Conservation (phyloP, 352 stramenopile species). For the Globisporangium emineosum region DNA sequence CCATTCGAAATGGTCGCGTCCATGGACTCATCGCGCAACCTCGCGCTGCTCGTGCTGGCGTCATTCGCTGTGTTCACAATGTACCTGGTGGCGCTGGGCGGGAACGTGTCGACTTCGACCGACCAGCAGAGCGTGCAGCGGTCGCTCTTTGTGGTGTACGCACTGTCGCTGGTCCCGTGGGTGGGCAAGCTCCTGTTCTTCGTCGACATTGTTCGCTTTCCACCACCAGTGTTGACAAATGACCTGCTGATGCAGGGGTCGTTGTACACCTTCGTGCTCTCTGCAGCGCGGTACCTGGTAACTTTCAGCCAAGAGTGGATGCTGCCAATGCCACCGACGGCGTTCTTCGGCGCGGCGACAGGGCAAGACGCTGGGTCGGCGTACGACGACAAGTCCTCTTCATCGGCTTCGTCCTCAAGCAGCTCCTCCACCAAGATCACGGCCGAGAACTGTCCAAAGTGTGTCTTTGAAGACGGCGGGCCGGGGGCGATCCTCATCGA, state of each 20-base stretch:
- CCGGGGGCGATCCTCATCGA: constrained; percentile 70
- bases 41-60: constrained; percentile 49
- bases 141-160: constrained; percentile 56
- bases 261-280: constrained; percentile 37
- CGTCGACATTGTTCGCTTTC: constrained; percentile 35
- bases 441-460: constrained; percentile 78
- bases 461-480: constrained; percentile 77
- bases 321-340: constrained; percentile 61
- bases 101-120: constrained; percentile 26
- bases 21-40: constrained; percentile 31
- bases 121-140: constrained; percentile 57
- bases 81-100: constrained; percentile 49
- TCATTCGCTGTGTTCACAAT: constrained; percentile 42
- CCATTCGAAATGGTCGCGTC: constrained; percentile 22
- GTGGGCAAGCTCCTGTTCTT: constrained; percentile 67
- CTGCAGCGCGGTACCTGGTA: constrained; percentile 40
- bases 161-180: constrained; percentile 58
- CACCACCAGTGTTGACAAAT: constrained; percentile 36
- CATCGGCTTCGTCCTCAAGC: constrained; percentile 4
- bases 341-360: constrained; percentile 63
- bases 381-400: constrained; percentile 28
- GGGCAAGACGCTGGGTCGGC: constrained; percentile 43
- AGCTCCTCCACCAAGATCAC: constrained; percentile 37
- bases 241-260: constrained; percentile 42
- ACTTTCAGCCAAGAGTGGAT: constrained; percentile 53